Conservation (phyloP, 805 yeast species). For the Torulaspora gathmanii region DNA sequence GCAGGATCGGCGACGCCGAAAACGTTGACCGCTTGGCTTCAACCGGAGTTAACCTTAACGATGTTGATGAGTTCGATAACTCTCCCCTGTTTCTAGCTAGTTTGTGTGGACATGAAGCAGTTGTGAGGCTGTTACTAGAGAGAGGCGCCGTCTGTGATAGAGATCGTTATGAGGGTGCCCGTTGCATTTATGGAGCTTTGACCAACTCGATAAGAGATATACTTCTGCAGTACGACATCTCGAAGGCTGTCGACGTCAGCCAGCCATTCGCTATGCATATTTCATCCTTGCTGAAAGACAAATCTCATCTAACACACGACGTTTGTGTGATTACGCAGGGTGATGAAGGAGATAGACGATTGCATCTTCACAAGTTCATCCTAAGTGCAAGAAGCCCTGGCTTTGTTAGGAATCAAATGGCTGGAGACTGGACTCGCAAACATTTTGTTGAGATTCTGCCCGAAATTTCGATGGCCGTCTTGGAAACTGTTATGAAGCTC, state of each 20-base stretch:
- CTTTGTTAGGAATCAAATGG: conserved; percentile 27
- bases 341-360: background rate
- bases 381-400: conserved; percentile 37
- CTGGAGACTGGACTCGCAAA: conserved; percentile 24
- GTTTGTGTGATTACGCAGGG: conserved; percentile 18
- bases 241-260: conserved; percentile 59
- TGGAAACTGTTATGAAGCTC: conserved; percentile 31
- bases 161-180: conserved; percentile 76
- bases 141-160: conserved; percentile 75
- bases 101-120: conserved; percentile 64
- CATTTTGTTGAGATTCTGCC: conserved; percentile 19
- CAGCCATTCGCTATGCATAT: conserved; percentile 74
- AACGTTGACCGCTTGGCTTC: conserved; percentile 54
- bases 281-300: conserved; percentile 38
- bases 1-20: conserved; percentile 65
- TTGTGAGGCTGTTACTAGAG: conserved; percentile 56
- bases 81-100: conserved; percentile 71
- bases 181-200: conserved; percentile 74
- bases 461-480: conserved; percentile 16
- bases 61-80: conserved; percentile 67
- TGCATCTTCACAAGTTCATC: conserved; percentile 41
- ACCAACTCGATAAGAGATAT: conserved; percentile 59
- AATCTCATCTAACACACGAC: conserved; percentile 27
- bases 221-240: conserved; percentile 55
- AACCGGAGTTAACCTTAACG: conserved; percentile 44